Percentiles rank a stretch among this genome's conserved stretches.
These are phyloP conservation scores for Talaromyces piceae DNA, from an alignment of 2,329 filamentous ascomycete genomes.

Conservation along the genomic window DNA sequence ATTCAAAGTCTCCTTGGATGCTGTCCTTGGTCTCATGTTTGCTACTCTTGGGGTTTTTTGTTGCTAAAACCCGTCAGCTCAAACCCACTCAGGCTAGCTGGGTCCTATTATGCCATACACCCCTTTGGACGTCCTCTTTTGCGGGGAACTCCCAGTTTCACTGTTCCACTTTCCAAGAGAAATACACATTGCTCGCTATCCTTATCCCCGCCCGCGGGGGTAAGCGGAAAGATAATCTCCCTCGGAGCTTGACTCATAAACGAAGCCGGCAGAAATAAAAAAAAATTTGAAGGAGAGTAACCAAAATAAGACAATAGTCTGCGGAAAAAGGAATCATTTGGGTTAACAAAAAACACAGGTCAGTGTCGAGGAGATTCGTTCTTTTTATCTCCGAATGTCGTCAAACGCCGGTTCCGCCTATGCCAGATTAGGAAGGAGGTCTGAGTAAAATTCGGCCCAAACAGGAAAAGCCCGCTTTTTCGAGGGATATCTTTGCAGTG, in stretches of 20 bases:
- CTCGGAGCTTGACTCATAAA: background rate
- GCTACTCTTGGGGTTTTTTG: background rate
- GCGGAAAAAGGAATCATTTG: background rate
- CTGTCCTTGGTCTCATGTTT: background rate
- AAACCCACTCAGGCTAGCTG: background rate
- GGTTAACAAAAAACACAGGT: background rate
- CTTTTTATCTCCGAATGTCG: background rate
- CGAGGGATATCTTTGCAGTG: background rate
- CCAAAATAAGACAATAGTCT: background rate
- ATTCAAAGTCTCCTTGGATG: background rate
- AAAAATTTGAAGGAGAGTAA: background rate
- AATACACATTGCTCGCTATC: conserved; percentile 3
- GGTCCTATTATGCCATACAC: background rate
- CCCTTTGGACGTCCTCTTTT: conserved; percentile 1
- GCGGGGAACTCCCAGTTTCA: conserved; percentile 2
- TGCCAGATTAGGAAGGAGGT: background rate
- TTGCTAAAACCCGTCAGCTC: background rate
- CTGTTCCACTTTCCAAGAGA: conserved; percentile 2
- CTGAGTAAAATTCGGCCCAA: background rate
- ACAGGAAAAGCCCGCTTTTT: background rate
- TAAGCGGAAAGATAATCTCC: conserved; percentile 2
- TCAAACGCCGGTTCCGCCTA: background rate
- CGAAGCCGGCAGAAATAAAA: background rate
- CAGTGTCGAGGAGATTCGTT: background rate
- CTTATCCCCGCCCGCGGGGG: background rate